phyloP scores from a whole-genome alignment of 176 grass and related monocot species.

The Phoenix roebelenii region DNA sequence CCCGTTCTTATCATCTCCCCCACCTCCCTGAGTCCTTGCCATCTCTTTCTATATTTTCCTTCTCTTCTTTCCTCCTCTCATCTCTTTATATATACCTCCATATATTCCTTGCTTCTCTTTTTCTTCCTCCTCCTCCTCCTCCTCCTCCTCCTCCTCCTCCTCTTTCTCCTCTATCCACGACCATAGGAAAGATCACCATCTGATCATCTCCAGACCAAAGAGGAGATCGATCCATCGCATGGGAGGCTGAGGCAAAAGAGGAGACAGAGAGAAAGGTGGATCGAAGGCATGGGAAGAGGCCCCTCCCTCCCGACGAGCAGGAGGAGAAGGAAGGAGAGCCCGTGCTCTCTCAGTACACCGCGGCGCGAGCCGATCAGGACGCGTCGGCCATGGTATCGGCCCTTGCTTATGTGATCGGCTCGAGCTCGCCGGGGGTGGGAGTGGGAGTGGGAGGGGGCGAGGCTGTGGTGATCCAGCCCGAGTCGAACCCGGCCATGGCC shows the following conservation, averaged over 20 bases:
- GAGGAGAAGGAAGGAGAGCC: conserved; percentile 20
- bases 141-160: background rate
- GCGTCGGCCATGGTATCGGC: conserved; percentile 82
- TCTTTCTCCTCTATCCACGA: background rate
- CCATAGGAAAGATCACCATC: background rate
- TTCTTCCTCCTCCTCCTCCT: background rate
- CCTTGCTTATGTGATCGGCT: conserved; percentile 42
- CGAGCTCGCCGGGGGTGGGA: background rate
- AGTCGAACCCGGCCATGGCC: background rate
- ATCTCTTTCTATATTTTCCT: too few relatives aligned
- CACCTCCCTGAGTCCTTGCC: too few relatives aligned
- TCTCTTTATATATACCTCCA: background rate
- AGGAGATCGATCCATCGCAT: background rate
- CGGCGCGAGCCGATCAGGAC: conserved; percentile 33
- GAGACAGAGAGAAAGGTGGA: conserved; percentile 50
- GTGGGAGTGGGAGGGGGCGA: background rate
- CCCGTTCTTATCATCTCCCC: conserved; percentile 19
- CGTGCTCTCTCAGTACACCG: conserved; percentile 40
- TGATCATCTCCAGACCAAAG: background rate
- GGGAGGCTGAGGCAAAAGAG: background rate
- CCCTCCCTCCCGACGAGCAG: conserved; percentile 44
- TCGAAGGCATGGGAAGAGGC: conserved; percentile 76
- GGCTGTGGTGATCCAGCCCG: too few relatives aligned
- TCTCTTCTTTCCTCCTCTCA: background rate
- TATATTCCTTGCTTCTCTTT: background rate